Percentiles rank a stretch among this genome's conserved stretches.
Evolutionary conservation across 768 basidiomycete species (phyloP).

Genomic region (Mycena haematopus): DNA sequence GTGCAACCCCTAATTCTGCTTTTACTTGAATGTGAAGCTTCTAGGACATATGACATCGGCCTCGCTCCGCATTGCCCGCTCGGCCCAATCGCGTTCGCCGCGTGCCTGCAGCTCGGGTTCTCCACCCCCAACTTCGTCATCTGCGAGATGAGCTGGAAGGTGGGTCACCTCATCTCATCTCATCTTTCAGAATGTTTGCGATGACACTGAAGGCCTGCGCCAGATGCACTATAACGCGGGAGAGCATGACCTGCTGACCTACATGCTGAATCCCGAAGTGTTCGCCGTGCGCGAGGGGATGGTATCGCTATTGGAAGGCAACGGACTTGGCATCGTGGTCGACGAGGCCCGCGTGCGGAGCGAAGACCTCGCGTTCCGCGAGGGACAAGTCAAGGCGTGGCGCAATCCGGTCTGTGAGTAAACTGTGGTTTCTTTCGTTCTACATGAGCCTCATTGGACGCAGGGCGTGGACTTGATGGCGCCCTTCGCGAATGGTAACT

Average conservation of each 20-base stretch:
- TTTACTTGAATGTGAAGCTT: constrained; percentile 40
- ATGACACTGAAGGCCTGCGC: not conserved
- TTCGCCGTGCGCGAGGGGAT: constrained; percentile 62
- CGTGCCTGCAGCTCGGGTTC: constrained; percentile 68
- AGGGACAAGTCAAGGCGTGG: constrained; percentile 41
- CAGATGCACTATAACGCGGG: constrained; percentile 71
- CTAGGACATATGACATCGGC: constrained; percentile 72
- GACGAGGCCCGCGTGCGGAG: constrained; percentile 60
- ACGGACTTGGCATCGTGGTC: constrained; percentile 67
- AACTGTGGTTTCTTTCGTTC: not conserved
- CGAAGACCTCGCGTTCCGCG: constrained; percentile 28
- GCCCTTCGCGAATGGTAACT: not conserved
- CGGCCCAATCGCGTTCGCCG: constrained; percentile 74
- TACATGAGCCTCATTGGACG: not conserved
- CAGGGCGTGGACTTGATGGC: not conserved
- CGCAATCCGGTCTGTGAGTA: constrained; percentile 45
- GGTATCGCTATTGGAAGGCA: constrained; percentile 53
- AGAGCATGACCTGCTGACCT: constrained; percentile 65
- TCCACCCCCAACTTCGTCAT: constrained; percentile 53
- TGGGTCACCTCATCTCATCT: constrained; percentile 27
- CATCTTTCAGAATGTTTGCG: not conserved
- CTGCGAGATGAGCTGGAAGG: constrained; percentile 66
- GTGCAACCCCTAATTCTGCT: not conserved
- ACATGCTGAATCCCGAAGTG: constrained; percentile 56
- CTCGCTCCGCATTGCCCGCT: constrained; percentile 77